Evolutionary conservation across 257 asterid species (phyloP).

Genomic region (Fraxinus pennsylvanica): DNA sequence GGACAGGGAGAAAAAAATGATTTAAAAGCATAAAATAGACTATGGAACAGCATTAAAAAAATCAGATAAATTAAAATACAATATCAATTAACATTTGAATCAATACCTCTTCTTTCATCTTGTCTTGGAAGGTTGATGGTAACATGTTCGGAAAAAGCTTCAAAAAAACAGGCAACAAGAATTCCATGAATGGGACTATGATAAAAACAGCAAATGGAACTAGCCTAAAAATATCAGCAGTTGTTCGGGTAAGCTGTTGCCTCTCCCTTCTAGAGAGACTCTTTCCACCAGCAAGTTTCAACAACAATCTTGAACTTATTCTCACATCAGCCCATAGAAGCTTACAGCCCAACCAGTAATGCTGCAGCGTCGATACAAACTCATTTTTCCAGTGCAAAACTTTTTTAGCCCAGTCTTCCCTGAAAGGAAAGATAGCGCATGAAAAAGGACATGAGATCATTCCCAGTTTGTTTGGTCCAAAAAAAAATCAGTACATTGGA

Average conservation of each 20-base stretch:
- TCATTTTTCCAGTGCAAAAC: constrained; percentile 78
- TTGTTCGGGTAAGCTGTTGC: constrained; percentile 86
- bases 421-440: constrained; percentile 32
- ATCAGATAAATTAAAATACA: neutral
- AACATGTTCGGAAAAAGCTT: constrained; percentile 91
- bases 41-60: neutral
- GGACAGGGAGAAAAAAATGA: neutral
- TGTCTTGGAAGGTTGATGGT: constrained; percentile 94
- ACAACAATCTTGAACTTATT: constrained; percentile 76
- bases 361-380: constrained; percentile 76
- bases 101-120: constrained; percentile 89
- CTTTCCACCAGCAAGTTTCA: constrained; percentile 81
- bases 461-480: constrained; percentile 1
- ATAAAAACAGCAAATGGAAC: constrained; percentile 89
- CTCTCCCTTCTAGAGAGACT: constrained; percentile 90
- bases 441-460: constrained; percentile 6
- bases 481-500: neutral
- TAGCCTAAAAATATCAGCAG: constrained; percentile 95
- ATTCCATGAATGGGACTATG: constrained; percentile 88
- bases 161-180: constrained; percentile 77
- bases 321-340: constrained; percentile 95
- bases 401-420: constrained; percentile 88
- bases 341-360: constrained; percentile 88
- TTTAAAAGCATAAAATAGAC: neutral
- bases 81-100: neutral